Evolutionary conservation across 805 yeast genomes (phyloP).

Genomic region (Isabelozyma pseudorhagii): DNA sequence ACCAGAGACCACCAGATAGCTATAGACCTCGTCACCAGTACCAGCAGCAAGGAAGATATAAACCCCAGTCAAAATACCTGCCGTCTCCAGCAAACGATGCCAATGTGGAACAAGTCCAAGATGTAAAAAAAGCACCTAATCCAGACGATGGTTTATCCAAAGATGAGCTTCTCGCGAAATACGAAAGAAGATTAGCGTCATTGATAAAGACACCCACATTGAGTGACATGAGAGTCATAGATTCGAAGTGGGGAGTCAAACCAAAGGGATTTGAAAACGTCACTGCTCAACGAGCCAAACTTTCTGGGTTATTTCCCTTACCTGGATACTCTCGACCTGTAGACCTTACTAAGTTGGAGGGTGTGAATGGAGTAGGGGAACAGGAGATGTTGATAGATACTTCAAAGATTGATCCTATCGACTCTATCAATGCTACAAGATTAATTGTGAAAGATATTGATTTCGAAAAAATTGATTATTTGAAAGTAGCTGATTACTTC

Average conservation of each 20-base stretch:
- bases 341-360: constrained; percentile 38
- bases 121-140: constrained; percentile 1
- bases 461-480: constrained; percentile 28
- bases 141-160: constrained; percentile 12
- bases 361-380: constrained; percentile 18
- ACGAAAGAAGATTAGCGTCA: constrained; percentile 23
- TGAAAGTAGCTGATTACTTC: constrained; percentile 42
- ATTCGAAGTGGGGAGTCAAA: constrained; percentile 65
- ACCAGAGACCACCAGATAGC: neutral
- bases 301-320: constrained; percentile 72
- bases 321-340: constrained; percentile 61
- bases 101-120: neutral
- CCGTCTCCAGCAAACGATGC: neutral
- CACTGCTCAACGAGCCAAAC: constrained; percentile 72
- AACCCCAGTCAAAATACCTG: neutral
- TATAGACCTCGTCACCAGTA: neutral
- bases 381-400: constrained; percentile 30
- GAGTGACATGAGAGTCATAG: constrained; percentile 46
- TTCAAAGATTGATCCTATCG: constrained; percentile 37
- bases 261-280: constrained; percentile 74
- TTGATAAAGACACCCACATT: constrained; percentile 44
- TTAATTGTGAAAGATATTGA: constrained; percentile 30
- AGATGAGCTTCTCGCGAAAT: constrained; percentile 18
- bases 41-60: neutral
- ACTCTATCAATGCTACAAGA: constrained; percentile 30